Conservation (phyloP, 2,329 filamentous ascomycete genomes). For the Ophiocordyceps camponoti-floridani region DNA sequence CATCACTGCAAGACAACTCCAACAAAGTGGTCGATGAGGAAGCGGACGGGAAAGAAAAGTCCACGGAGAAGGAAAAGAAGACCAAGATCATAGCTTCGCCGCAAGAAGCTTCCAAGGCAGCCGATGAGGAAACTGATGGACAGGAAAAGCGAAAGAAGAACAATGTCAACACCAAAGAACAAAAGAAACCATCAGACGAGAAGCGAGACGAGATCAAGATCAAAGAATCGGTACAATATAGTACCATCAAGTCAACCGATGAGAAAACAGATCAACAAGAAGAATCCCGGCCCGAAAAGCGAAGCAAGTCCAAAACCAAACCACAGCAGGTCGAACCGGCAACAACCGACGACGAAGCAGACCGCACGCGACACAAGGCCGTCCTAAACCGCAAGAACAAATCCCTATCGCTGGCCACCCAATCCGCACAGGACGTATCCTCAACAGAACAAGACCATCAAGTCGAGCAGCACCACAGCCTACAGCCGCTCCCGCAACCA, state of each 20-base stretch:
- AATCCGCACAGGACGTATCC: conserved; percentile 15
- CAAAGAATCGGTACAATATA: not conserved
- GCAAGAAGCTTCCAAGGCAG: too few species aligned
- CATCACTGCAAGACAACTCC: too few species aligned
- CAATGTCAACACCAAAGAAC: too few species aligned
- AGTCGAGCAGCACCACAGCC: conserved; percentile 39
- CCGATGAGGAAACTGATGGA: too few species aligned
- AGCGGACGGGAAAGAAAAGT: too few species aligned
- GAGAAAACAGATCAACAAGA: conserved; percentile 1
- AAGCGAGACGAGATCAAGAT: conserved; percentile 2
- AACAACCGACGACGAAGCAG: conserved; percentile 9
- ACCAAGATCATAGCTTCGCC: too few species aligned
- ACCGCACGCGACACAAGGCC: conserved; percentile 24
- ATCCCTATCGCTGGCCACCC: conserved; percentile 30
- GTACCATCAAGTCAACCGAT: too few species aligned
- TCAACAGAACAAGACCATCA: conserved; percentile 14
- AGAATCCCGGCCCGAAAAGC: conserved; percentile 2
- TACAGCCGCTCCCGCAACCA: conserved; percentile 71
- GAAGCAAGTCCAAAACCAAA: conserved; percentile 6
- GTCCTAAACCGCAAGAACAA: conserved; percentile 38
- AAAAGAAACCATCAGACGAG: too few species aligned
- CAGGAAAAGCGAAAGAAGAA: too few species aligned
- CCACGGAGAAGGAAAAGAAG: too few species aligned
- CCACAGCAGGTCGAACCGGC: conserved; percentile 1
- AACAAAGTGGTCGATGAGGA: too few species aligned